Evolutionary conservation across 2,329 filamentous ascomycete species (phyloP), one percentile per base, ranked within the genome.

Genomic region (Onygenales sp.): DNA sequence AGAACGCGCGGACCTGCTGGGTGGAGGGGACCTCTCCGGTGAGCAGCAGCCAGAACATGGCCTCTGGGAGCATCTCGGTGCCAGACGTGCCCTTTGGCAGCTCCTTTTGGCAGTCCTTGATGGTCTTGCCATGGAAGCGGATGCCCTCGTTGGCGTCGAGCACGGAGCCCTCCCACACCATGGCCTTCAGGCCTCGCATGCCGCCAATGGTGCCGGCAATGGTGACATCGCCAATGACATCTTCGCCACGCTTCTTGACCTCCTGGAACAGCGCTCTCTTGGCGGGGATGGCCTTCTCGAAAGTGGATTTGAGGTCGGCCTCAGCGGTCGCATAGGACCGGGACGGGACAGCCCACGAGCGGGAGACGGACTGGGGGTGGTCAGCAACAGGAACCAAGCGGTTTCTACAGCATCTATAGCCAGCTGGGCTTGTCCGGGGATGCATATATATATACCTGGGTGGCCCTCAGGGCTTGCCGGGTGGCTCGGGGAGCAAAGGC

Each of bases 21-120:
- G 84, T 86, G 1, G 87, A 88, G 27, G 93, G 93, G 21, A 97
- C 87, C 72, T 94, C 81, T 55, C 93, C 93, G 8, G 93, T 98
- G 62, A 98, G 79, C 50, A 98, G 83, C 43, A 97, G 83, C 93
- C 93, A 98, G 80, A 98, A 98, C 93, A 98, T 98, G 72, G 92
- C 85, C 74, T 98, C 93, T 47, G 93, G 93, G 10, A 97, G 82
- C 93, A 97, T 98, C 75, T 97, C 92, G 5, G 89, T 94, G 44
- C 58, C 70, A 2, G 87, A 83, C 55, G 81, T 89, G 61, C 92
- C 93, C 78, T 96, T 97, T 69, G 93, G 91, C 13, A 97, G 83
- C 71, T 90, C 86, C 61, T 85, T 82, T 69, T 97, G 93, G 77
- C 93, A 98, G 69, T 98, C 92, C 75, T 95, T 95, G 78, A 98